Conservation (phyloP, 139 green algal genomes). For the Ostreobium quekettii region DNA sequence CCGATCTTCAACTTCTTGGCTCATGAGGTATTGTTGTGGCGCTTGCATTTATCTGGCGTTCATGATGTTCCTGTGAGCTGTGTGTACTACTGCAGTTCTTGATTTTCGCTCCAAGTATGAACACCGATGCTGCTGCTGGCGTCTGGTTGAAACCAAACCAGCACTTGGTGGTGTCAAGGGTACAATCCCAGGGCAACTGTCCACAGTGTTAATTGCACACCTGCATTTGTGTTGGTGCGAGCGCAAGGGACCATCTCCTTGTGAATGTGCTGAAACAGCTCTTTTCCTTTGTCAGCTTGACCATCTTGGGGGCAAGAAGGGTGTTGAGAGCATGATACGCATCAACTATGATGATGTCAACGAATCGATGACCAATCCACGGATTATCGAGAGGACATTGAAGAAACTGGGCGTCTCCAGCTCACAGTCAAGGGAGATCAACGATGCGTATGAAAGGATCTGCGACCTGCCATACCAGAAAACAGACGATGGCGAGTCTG, state of each 20-base stretch:
- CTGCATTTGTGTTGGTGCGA: not conserved
- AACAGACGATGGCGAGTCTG: not conserved
- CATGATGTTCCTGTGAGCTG: too few species aligned
- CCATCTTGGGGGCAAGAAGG: slow-evolving; percentile 33
- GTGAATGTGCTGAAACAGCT: slow-evolving; percentile 17
- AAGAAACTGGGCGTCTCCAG: slow-evolving; percentile 19
- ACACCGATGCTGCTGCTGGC: too few species aligned
- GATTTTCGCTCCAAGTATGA: too few species aligned
- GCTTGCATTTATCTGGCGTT: too few species aligned
- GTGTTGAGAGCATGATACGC: slow-evolving; percentile 39
- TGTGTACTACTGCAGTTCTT: too few species aligned
- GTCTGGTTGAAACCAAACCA: too few species aligned
- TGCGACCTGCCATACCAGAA: not conserved
- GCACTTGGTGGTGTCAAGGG: too few species aligned
- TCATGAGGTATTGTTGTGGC: slow-evolving; percentile 33
- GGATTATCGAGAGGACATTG: slow-evolving; percentile 20
- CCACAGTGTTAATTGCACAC: not conserved
- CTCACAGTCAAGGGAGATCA: not conserved
- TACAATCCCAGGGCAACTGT: too few species aligned
- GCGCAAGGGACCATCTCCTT: not conserved
- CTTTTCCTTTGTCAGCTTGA: slow-evolving; percentile 29
- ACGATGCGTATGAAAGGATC: slow-evolving; percentile 10
- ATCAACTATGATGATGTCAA: slow-evolving; percentile 82
- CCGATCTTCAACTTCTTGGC: slow-evolving; percentile 61
- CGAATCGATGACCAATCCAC: slow-evolving; percentile 53